A percentile compares a stretch with the other conserved stretches of the same genome.
Conservation (phyloP, 768 basidiomycete genomes). For the Suillus subaureus region DNA sequence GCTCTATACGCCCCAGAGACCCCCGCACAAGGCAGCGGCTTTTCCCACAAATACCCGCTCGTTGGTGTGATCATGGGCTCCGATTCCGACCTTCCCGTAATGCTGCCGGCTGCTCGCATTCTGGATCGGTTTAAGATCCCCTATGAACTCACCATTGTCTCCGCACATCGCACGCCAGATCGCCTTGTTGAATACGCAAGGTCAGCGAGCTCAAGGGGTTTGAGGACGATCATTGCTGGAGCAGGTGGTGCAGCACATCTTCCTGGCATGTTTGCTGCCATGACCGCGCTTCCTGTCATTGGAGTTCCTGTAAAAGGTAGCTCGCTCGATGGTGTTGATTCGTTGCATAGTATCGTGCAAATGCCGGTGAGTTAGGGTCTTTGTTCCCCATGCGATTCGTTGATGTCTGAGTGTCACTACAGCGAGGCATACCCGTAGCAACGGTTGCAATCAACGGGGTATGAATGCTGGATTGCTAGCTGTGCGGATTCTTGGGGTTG, state of each 20-base stretch:
- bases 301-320: conserved; percentile 98
- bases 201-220: conserved; percentile 65
- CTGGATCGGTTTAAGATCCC: conserved; percentile 83
- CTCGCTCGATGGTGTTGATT: conserved; percentile 92
- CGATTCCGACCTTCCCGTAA: conserved; percentile 94
- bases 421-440: conserved; percentile 97
- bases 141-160: conserved; percentile 94
- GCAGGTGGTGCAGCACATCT: conserved; percentile 99
- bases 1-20: conserved; percentile 53
- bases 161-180: conserved; percentile 93
- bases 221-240: conserved; percentile 85
- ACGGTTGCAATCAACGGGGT: conserved; percentile 97
- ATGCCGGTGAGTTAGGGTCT: conserved; percentile 81
- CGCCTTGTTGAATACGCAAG: conserved; percentile 82
- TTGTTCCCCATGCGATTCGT: neutral
- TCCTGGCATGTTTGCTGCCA: conserved; percentile 97
- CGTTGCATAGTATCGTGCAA: conserved; percentile 96
- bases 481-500: conserved; percentile 81
- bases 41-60: conserved; percentile 70
- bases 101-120: conserved; percentile 86
- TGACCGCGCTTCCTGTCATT: conserved; percentile 90
- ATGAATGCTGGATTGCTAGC: conserved; percentile 93
- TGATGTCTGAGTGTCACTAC: conserved; percentile 4
- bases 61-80: conserved; percentile 98
- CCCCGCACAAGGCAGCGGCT: conserved; percentile 47